phyloP scores from a whole-genome alignment of 208 protist species.

The Trypanosoma conorhini region DNA sequence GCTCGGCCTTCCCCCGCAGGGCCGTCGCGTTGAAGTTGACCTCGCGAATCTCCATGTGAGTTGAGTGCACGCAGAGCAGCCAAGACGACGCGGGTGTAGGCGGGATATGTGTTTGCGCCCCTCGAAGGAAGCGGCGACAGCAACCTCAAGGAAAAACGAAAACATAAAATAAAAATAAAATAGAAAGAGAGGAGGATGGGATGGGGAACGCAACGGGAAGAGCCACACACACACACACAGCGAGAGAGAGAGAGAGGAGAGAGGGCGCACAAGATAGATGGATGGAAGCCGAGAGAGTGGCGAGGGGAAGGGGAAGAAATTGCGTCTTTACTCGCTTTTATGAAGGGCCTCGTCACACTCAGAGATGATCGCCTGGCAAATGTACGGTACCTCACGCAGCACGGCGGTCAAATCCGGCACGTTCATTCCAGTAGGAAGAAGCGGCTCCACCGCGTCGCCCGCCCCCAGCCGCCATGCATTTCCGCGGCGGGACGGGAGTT shows the following conservation, averaged over 20 bases:
- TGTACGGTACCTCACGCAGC: slow-evolving; percentile 19
- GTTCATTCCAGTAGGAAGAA: slow-evolving; percentile 7
- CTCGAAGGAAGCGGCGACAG: background rate
- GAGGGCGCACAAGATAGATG: no score
- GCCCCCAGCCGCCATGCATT: slow-evolving; percentile 39
- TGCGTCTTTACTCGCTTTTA: slow-evolving; percentile 6
- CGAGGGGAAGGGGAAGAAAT: slow-evolving; percentile 21
- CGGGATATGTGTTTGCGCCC: background rate
- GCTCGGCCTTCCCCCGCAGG: background rate
- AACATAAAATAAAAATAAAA: slow-evolving; percentile 14
- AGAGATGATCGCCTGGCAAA: slow-evolving; percentile 64
- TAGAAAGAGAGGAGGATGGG: background rate
- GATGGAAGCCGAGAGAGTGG: background rate
- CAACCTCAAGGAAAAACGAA: background rate
- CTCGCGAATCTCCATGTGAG: slow-evolving; percentile 46
- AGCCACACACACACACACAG: background rate
- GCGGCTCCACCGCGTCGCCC: background rate
- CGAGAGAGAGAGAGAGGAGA: background rate
- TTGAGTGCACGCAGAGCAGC: background rate
- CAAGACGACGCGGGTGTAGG: background rate
- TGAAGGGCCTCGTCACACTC: slow-evolving; percentile 60
- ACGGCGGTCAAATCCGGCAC: slow-evolving; percentile 21
- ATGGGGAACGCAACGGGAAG: background rate
- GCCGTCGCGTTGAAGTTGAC: slow-evolving; percentile 38
- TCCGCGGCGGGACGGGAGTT: slow-evolving; percentile 71